Evolutionary conservation across 139 green algal genomes (phyloP).

Genomic region (Chlorella sp.): DNA sequence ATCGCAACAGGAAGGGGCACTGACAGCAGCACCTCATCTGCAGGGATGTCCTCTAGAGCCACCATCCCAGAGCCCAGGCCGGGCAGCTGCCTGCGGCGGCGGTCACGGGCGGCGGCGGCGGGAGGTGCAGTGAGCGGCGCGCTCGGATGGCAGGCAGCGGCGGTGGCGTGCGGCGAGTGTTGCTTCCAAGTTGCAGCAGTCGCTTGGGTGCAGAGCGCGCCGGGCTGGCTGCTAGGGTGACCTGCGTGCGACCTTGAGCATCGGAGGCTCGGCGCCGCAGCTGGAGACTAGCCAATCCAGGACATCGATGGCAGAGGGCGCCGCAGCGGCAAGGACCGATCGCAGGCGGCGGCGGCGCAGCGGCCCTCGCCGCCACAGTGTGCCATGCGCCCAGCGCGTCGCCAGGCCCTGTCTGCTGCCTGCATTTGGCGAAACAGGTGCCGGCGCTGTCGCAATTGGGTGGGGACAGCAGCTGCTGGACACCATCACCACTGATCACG

Average conservation of each 20-base stretch:
- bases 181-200: constrained; percentile 25
- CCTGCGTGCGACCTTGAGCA: constrained; percentile 31
- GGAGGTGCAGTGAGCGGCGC: too few species aligned
- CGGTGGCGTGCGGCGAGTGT: background rate
- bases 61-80: background rate
- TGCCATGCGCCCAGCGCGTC: background rate
- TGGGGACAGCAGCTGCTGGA: too few species aligned
- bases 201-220: background rate
- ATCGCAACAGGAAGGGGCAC: constrained; percentile 19
- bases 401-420: background rate
- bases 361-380: background rate
- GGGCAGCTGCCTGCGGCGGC: too few species aligned
- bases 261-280: background rate
- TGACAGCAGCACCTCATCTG: background rate
- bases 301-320: background rate
- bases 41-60: background rate
- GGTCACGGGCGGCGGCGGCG: too few species aligned
- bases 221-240: too few species aligned
- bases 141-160: background rate
- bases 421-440: too few species aligned
- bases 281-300: constrained; percentile 17
- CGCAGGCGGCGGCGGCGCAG: background rate
- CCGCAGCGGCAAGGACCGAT: background rate
- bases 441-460: too few species aligned
- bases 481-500: too few species aligned